Evolutionary conservation across 2,329 filamentous ascomycete species (phyloP).

Genomic region (Venturia nashicola): DNA sequence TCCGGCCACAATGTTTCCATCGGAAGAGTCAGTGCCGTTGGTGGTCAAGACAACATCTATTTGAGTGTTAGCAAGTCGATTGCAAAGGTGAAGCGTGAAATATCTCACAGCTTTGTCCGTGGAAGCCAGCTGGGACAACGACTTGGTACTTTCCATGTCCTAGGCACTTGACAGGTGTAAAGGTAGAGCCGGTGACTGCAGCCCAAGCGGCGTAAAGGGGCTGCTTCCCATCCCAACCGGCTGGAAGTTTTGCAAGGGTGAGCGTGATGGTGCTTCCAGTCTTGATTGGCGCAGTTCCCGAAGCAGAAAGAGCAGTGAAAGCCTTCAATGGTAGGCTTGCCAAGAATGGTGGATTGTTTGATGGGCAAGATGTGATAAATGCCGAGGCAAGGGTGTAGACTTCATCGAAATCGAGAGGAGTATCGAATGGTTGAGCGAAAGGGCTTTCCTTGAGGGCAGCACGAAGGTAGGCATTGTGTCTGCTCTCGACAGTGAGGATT

Average conservation of each 20-base stretch:
- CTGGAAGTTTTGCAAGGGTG: slow-evolving; percentile 16
- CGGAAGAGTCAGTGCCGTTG: slow-evolving; percentile 23
- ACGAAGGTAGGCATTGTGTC: slow-evolving; percentile 49
- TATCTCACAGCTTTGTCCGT: slow-evolving; percentile 23
- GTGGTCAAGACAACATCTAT: slow-evolving; percentile 26
- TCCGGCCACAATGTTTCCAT: slow-evolving; percentile 27
- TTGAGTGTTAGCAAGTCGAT: neutral
- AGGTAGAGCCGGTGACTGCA: slow-evolving; percentile 25
- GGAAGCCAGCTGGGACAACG: slow-evolving; percentile 19
- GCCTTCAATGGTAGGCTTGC: slow-evolving; percentile 45
- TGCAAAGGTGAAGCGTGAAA: neutral
- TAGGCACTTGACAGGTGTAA: slow-evolving; percentile 15
- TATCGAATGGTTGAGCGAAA: slow-evolving; percentile 48
- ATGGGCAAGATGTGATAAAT: slow-evolving; percentile 49
- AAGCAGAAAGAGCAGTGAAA: slow-evolving; percentile 36
- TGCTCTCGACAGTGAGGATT: slow-evolving; percentile 53
- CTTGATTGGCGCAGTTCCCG: slow-evolving; percentile 9
- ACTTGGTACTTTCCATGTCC: slow-evolving; percentile 16
- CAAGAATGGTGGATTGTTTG: slow-evolving; percentile 31
- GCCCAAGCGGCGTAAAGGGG: slow-evolving; percentile 26
- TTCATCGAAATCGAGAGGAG: slow-evolving; percentile 43
- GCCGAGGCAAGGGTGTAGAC: slow-evolving; percentile 53
- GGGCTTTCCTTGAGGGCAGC: slow-evolving; percentile 35
- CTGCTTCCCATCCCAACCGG: slow-evolving; percentile 1
- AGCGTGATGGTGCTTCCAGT: slow-evolving; percentile 14